phyloP scores from a whole-genome alignment of 1,284 basidiomycete genomes.

The Papiliotrema fonsecae region DNA sequence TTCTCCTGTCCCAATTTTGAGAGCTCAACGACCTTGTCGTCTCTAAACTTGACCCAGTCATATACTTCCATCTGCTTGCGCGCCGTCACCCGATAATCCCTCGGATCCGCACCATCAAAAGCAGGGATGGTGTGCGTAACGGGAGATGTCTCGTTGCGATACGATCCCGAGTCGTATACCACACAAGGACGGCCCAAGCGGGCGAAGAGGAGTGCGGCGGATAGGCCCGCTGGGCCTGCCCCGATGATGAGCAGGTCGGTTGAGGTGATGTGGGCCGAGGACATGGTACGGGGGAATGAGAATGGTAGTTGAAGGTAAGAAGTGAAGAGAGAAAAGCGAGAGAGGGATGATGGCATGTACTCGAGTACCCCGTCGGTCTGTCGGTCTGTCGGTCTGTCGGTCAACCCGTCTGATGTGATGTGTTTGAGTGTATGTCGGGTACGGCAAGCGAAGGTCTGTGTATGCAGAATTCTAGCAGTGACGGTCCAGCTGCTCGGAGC shows the following conservation, averaged over 20 bases:
- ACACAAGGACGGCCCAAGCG: conserved; percentile 20
- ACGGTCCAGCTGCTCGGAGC: no score
- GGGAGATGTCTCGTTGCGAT: conserved; percentile 18
- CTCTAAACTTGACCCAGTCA: conserved; percentile 8
- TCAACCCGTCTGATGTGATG: no score
- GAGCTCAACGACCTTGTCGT: conserved; percentile 14
- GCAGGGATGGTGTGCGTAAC: conserved; percentile 22
- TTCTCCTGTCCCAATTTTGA: conserved; percentile 1
- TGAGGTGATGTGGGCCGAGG: background rate
- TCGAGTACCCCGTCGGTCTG: no score
- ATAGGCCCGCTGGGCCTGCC: conserved; percentile 34
- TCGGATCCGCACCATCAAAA: conserved; percentile 15
- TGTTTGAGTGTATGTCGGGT: no score
- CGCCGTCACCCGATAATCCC: conserved; percentile 7
- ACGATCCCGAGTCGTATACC: conserved; percentile 26
- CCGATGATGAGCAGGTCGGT: conserved; percentile 29
- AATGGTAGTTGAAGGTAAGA: no score
- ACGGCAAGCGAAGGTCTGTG: no score
- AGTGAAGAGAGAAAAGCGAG: no score
- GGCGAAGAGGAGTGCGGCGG: conserved; percentile 19
- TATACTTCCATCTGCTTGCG: conserved; percentile 12
- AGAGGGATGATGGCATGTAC: no score
- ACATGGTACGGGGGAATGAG: background rate
- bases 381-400: no score
- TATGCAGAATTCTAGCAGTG: no score